Evolutionary conservation across 768 basidiomycete genomes (phyloP).

Genomic region (Mycena rosella): DNA sequence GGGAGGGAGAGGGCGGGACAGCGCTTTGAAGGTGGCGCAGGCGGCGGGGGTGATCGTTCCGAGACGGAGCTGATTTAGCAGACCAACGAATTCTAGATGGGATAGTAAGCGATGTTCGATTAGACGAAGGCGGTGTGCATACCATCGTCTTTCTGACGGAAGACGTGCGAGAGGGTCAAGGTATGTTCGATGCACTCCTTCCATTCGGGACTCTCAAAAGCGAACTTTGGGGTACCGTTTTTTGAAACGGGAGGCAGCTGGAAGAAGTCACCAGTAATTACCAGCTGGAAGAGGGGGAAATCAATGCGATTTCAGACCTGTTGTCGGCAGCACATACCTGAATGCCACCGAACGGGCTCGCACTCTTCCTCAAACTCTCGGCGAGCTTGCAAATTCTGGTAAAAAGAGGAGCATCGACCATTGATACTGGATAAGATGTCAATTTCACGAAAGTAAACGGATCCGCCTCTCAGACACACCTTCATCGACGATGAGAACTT

Average conservation of each 20-base stretch:
- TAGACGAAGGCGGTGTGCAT: slow-evolving; percentile 35
- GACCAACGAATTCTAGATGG: slow-evolving; percentile 70
- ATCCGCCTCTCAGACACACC: slow-evolving; percentile 44
- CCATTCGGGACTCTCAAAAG: slow-evolving; percentile 81
- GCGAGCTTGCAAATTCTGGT: slow-evolving; percentile 78
- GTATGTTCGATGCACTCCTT: slow-evolving; percentile 68
- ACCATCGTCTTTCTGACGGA: slow-evolving; percentile 81
- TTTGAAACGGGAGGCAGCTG: slow-evolving; percentile 84
- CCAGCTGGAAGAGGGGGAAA: slow-evolving; percentile 53
- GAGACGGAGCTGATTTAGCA: slow-evolving; percentile 82
- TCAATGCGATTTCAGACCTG: not conserved
- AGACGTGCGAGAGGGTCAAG: slow-evolving; percentile 78
- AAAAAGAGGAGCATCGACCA: slow-evolving; percentile 82
- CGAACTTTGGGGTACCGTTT: slow-evolving; percentile 67
- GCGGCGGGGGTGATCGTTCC: slow-evolving; percentile 52
- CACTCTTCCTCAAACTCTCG: slow-evolving; percentile 57
- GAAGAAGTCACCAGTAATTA: slow-evolving; percentile 89
- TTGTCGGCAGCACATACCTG: slow-evolving; percentile 58
- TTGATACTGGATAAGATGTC: slow-evolving; percentile 66
- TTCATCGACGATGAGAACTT: slow-evolving; percentile 74
- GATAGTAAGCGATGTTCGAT: not conserved
- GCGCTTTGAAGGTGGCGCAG: slow-evolving; percentile 41
- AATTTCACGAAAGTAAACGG: not conserved
- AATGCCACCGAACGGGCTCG: slow-evolving; percentile 80
- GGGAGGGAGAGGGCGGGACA: slow-evolving; percentile 35